A percentile compares a stretch with the other conserved stretches of the same genome.
phyloP scores from a whole-genome alignment of 179 eudicot species.

The Actinidia polygama region DNA sequence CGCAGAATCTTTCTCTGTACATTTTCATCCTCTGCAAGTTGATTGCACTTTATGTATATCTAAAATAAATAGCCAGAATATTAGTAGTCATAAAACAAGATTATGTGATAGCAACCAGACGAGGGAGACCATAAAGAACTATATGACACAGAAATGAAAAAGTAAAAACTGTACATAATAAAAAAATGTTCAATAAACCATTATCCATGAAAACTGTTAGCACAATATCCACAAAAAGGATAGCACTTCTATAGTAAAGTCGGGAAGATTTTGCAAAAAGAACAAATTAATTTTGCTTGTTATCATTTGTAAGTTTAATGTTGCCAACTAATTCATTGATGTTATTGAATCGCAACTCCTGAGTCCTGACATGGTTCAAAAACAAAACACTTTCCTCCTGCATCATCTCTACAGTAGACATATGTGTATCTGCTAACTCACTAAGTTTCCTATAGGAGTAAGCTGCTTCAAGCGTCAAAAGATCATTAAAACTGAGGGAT shows the following conservation, averaged over 20 bases:
- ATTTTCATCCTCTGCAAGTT: conserved; percentile 65
- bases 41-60: conserved; percentile 67
- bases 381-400: not conserved
- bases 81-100: not conserved
- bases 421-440: not conserved
- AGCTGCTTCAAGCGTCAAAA: not conserved
- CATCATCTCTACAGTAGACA: not conserved
- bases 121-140: not conserved
- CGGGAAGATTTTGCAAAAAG: not conserved
- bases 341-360: not conserved
- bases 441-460: too few relatives aligned
- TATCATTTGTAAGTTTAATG: not conserved
- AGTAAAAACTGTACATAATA: not conserved
- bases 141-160: not conserved
- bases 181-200: not conserved
- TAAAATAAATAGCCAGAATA: conserved; percentile 35
- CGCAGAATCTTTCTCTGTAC: conserved; percentile 81
- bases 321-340: not conserved
- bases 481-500: too few relatives aligned
- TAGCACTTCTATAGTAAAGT: not conserved
- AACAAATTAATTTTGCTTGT: not conserved
- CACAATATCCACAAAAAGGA: not conserved
- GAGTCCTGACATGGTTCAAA: not conserved
- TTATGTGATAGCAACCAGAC: not conserved
- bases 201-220: not conserved